These are phyloP conservation scores for Peziza echinospora DNA, from an alignment of 495 filamentous ascomycete genomes.

Conservation along the genomic window DNA sequence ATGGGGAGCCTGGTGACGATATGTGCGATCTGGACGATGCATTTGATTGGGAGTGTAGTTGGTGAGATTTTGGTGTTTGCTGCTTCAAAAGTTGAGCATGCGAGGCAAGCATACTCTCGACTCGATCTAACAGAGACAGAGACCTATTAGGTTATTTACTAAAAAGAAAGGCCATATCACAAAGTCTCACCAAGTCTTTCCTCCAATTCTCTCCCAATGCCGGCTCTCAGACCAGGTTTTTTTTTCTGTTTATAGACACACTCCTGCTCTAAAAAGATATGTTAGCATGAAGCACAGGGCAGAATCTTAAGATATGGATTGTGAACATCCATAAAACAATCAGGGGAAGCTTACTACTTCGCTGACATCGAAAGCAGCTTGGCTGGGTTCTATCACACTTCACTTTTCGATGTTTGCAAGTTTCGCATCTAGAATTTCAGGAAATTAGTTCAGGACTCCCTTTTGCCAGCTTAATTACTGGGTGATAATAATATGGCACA, in stretches of 20 bases:
- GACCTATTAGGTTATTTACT: too few relatives aligned
- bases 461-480: too few relatives aligned
- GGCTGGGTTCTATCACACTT: slow-evolving; percentile 70
- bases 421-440: slow-evolving; percentile 10
- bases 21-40: background rate
- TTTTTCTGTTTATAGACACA: slow-evolving; percentile 19
- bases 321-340: too few relatives aligned
- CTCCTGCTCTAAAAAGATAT: slow-evolving; percentile 12
- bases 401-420: slow-evolving; percentile 33
- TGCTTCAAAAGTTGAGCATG: slow-evolving; percentile 21
- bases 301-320: too few relatives aligned
- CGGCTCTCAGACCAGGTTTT: slow-evolving; percentile 37
- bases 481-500: too few relatives aligned
- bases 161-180: too few relatives aligned
- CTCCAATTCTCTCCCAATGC: slow-evolving; percentile 74
- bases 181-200: slow-evolving; percentile 46
- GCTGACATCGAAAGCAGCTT: slow-evolving; percentile 69
- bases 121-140: slow-evolving; percentile 25
- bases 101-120: slow-evolving; percentile 32
- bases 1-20: background rate
- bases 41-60: slow-evolving; percentile 10
- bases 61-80: slow-evolving; percentile 22
- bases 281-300: too few relatives aligned
- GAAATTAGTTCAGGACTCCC: too few relatives aligned
- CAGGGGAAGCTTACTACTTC: slow-evolving; percentile 31